Base-by-base conservation (phyloP, 345 rosid species). In the Hibiscus syriacus region DNA sequence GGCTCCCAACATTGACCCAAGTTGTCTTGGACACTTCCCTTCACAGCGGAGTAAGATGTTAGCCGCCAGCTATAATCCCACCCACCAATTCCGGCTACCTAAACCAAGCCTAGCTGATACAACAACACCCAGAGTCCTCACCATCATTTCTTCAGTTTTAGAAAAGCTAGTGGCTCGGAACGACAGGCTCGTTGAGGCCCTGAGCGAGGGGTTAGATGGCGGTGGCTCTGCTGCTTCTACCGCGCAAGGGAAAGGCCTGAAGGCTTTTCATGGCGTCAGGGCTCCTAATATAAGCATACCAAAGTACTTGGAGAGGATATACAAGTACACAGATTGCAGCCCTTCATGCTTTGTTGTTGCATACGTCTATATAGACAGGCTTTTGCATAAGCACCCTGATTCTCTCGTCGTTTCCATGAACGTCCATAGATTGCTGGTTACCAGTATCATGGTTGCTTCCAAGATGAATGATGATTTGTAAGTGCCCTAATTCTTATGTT, bases 311-410 rank as follows among this genome's bases (percentile, higher is more conserved):
- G n/a, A n/a, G n/a, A n/a, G n/a, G n/a, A n/a, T n/a, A n/a, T n/a
- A n/a, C n/a, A n/a, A n/a, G n/a, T n/a, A n/a, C n/a, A n/a, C 0
- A 79, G 41, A 78, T 14, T 89, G 98, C 62, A 93, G 94, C 80
- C 96, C 96, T 0, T 73, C 98, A 2, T 93, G 98, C 65, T 87
- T 93, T 12, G 96, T 93, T 71, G 90, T 92, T 9, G 96, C 90
- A 29, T 90, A 77, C 53, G 92, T 86, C 58, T 93, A 86, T 43
- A 82, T 90, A 30, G 97, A 89, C 82, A 79, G 92, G 72, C 66
- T 93, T 72, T 55, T 81, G 43, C 97, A 93, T 70, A 83, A 70
- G 72, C 81, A 93, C 50, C 97, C 92, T 36, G 78, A 83, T 69
- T 93, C 97, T 26, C 90, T 88, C 34, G 79, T 89, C 38, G 61